These are phyloP conservation scores for Bruguiera hainesii DNA, from an alignment of 441 rosid species.

Conservation along the genomic window DNA sequence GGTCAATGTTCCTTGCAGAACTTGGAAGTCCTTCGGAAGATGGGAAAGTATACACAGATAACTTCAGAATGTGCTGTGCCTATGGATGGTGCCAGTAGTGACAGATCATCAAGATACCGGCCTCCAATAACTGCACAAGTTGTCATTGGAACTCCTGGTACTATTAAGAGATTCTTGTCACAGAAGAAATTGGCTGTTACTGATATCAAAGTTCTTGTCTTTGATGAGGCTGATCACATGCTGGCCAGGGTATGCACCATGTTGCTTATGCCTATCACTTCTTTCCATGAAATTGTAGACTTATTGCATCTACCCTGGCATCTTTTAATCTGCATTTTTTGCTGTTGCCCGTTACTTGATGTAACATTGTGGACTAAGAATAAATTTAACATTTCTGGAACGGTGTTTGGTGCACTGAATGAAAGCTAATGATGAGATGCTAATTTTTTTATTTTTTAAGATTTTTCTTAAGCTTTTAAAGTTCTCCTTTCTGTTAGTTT, in stretches of 20 bases:
- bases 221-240: slow-evolving; percentile 99
- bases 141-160: slow-evolving; percentile 97
- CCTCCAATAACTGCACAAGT: slow-evolving; percentile 59
- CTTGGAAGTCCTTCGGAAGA: slow-evolving; percentile 83
- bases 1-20: slow-evolving; percentile 46
- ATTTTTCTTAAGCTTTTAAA: too few relatives aligned
- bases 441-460: too few relatives aligned
- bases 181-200: slow-evolving; percentile 47
- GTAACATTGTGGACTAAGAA: too few relatives aligned
- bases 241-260: slow-evolving; percentile 59
- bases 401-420: too few relatives aligned
- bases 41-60: slow-evolving; percentile 89
- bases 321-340: background rate
- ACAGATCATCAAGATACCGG: slow-evolving; percentile 33
- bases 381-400: too few relatives aligned
- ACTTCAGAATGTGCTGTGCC: slow-evolving; percentile 75
- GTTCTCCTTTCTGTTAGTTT: too few relatives aligned
- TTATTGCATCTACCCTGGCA: background rate
- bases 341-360: background rate
- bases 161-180: slow-evolving; percentile 71
- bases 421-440: too few relatives aligned
- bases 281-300: background rate
- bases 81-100: slow-evolving; percentile 35
- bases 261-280: background rate
- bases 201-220: slow-evolving; percentile 75